Base-by-base conservation (phyloP, 2,329 filamentous ascomycete species). In the Hirsutella thompsonii region DNA sequence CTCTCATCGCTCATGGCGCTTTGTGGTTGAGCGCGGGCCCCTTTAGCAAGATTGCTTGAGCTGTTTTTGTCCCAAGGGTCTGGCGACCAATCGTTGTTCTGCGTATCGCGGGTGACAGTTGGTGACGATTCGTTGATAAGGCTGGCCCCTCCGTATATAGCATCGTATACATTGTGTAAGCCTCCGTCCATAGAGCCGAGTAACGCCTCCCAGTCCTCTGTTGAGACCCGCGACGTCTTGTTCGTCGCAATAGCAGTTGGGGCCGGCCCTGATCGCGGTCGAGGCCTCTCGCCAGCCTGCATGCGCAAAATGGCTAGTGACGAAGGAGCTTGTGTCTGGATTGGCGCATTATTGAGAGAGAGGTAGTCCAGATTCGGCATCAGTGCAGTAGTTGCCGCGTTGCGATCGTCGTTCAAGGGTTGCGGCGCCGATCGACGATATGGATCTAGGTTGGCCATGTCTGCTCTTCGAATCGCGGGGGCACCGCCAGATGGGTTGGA, bases 141-240 rank as follows among this genome's bases (percentile, higher is more conserved):
- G 36, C 67, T 68, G 9, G 72, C 70, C 0, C 82, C 82, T 30
- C 83, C 83, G 49, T 88, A 88, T 42, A 87, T 86, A 33, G 80
- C 81, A 54, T 87, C 81, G 58, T 86, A 92, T n/a, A 93, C 81
- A 54, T 90, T 93, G 41, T 80, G 76, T 48, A 81, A 74, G 1
- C 85, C 85, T 29, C 79, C 79, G 51, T 94, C 87, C 57, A 94
- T 78, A 19, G 81, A 81, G 4, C 82, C 80, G 2, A 94, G 70
- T 0, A 94, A 69, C 2, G 81, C 77, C 57, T 94, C 87, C 88
- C 87, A 94, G 51, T 92, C 85, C 0, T 77, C 69, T 8, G 79
- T 64, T 1, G 78, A 78, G 11, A 81, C 69, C 14, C 61, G 63
- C 47, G 52, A 49, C 32, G 61, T 49, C 49, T 69, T 66, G 30